These are phyloP conservation scores for Cymodocea nodosa DNA, from an alignment of 116 monocot species.

Conservation along the genomic window DNA sequence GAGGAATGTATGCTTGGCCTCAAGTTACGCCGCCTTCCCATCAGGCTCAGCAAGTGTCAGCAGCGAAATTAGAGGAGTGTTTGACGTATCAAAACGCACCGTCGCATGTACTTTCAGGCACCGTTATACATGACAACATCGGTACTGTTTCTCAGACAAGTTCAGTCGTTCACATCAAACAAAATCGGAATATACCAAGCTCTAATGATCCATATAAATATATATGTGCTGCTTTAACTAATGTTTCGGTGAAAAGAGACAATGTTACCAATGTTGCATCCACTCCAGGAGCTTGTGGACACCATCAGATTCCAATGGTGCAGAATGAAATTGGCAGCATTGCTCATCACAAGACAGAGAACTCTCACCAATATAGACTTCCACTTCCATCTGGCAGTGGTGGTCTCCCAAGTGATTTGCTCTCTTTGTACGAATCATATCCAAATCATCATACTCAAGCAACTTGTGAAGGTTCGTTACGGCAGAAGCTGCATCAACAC, in stretches of 20 bases:
- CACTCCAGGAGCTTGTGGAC: slow-evolving; percentile 15
- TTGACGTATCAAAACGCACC: slow-evolving; percentile 51
- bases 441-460: slow-evolving; percentile 11
- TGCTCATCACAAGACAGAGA: slow-evolving; percentile 10
- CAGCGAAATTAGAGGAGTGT: slow-evolving; percentile 42
- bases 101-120: slow-evolving; percentile 73
- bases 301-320: slow-evolving; percentile 8
- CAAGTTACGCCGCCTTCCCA: background rate
- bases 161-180: slow-evolving; percentile 31
- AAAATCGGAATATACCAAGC: slow-evolving; percentile 27
- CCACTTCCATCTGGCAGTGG: slow-evolving; percentile 3
- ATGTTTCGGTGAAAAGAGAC: slow-evolving; percentile 1
- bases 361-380: slow-evolving; percentile 15
- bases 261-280: slow-evolving; percentile 7
- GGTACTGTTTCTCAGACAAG: slow-evolving; percentile 6
- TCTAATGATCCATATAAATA: slow-evolving; percentile 3
- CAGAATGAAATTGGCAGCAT: slow-evolving; percentile 11
- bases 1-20: slow-evolving; percentile 15
- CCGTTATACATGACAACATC: slow-evolving; percentile 21
- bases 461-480: slow-evolving; percentile 9
- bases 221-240: background rate
- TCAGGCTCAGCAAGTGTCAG: slow-evolving; percentile 7
- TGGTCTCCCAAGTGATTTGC: slow-evolving; percentile 18
- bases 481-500: background rate
- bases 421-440: slow-evolving; percentile 18